A percentile compares a stretch with the other conserved stretches of the same genome.
Evolutionary conservation across 352 stramenopile species (phyloP).

Genomic region (Phytophthora lateralis): DNA sequence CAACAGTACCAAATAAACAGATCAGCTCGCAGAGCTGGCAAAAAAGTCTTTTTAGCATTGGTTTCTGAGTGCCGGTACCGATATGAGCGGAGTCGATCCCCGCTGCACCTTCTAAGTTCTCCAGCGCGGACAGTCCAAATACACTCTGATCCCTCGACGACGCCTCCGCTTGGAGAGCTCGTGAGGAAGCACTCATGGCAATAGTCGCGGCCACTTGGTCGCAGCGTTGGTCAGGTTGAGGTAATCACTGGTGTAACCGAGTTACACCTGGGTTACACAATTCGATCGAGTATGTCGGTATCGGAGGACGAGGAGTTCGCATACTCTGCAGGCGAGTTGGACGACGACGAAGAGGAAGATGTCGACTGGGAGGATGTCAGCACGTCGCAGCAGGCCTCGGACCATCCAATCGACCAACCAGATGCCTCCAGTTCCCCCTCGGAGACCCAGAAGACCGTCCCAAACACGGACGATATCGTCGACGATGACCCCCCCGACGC

Average conservation of each 20-base stretch:
- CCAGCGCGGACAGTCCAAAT: too few relatives aligned
- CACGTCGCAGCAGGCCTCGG: slow-evolving; percentile 15
- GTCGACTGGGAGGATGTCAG: slow-evolving; percentile 72
- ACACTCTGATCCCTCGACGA: too few relatives aligned
- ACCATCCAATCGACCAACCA: neutral
- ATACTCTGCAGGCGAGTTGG: slow-evolving; percentile 53
- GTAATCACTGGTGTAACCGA: neutral
- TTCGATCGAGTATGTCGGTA: neutral
- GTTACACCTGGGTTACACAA: neutral
- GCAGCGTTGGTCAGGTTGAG: too few relatives aligned
- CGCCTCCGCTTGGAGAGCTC: too few relatives aligned
- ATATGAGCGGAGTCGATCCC: too few relatives aligned
- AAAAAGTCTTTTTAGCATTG: neutral
- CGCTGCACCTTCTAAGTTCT: too few relatives aligned
- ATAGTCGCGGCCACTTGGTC: too few relatives aligned
- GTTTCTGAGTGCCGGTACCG: too few relatives aligned
- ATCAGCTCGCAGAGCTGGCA: slow-evolving; percentile 10
- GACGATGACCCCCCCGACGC: slow-evolving; percentile 15
- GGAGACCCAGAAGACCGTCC: slow-evolving; percentile 22
- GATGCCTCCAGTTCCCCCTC: neutral
- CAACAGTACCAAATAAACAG: slow-evolving; percentile 16
- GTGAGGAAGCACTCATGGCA: too few relatives aligned
- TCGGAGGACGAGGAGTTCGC: slow-evolving; percentile 55
- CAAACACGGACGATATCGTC: slow-evolving; percentile 11
- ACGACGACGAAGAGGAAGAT: slow-evolving; percentile 54